Conservation (phyloP, 495 filamentous ascomycete species). For the Paragyromitra xinjiangensis region DNA sequence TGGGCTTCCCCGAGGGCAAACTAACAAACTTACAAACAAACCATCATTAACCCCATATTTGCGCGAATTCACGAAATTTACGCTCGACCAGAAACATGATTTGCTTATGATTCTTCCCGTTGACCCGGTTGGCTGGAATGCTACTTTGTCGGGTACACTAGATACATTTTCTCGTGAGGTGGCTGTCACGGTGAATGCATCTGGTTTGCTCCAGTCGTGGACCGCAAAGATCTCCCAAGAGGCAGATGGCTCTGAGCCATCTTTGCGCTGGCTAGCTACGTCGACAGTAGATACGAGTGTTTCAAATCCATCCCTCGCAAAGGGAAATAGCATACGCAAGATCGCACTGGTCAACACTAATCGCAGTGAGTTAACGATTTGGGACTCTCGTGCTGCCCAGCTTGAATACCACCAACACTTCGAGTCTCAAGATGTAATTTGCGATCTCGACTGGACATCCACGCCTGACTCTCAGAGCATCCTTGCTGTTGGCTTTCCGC, state of each 20-base stretch:
- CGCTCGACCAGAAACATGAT: slow-evolving; percentile 75
- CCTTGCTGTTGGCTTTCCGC: slow-evolving; percentile 87
- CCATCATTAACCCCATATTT: slow-evolving; percentile 60
- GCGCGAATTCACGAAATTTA: slow-evolving; percentile 74
- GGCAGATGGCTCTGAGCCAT: slow-evolving; percentile 58
- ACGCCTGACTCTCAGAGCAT: slow-evolving; percentile 92
- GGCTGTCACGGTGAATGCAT: slow-evolving; percentile 82
- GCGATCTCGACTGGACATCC: slow-evolving; percentile 93
- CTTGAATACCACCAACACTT: slow-evolving; percentile 80
- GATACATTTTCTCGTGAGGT: slow-evolving; percentile 89
- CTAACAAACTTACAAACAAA: slow-evolving; percentile 44
- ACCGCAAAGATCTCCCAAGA: slow-evolving; percentile 79
- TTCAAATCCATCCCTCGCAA: slow-evolving; percentile 75
- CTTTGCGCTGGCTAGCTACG: slow-evolving; percentile 75
- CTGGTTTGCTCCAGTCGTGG: slow-evolving; percentile 83
- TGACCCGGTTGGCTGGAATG: slow-evolving; percentile 81
- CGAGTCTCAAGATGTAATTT: slow-evolving; percentile 75
- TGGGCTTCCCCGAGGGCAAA: slow-evolving; percentile 61
- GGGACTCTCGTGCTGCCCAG: slow-evolving; percentile 83
- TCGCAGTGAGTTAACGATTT: slow-evolving; percentile 84
- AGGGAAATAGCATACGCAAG: slow-evolving; percentile 86
- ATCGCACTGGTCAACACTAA: slow-evolving; percentile 79
- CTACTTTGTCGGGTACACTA: slow-evolving; percentile 78
- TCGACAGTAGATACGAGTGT: slow-evolving; percentile 85
- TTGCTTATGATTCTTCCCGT: slow-evolving; percentile 86